Evolutionary conservation across 108 stramenopile genomes (phyloP).

Genomic region (Aurantiochytrium sp.): DNA sequence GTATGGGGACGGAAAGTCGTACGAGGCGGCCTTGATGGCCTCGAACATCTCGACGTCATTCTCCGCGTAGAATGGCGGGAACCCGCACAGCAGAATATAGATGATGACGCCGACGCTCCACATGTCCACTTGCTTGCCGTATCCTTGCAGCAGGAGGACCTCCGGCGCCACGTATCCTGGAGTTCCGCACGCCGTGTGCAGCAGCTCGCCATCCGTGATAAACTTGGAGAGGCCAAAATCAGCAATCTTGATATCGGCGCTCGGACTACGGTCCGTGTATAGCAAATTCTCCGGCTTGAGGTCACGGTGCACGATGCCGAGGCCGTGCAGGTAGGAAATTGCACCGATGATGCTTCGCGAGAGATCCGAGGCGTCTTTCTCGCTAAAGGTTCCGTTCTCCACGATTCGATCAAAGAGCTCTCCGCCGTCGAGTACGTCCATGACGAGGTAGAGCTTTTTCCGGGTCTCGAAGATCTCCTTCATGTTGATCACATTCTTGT

Average conservation of each 20-base stretch:
- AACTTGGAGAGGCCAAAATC: constrained; percentile 77
- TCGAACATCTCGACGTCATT: constrained; percentile 58
- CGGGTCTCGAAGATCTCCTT: constrained; percentile 45
- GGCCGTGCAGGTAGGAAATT: constrained; percentile 69
- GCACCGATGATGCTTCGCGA: constrained; percentile 68
- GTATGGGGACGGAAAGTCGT: constrained; percentile 43
- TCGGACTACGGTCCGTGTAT: constrained; percentile 55
- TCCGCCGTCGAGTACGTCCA: constrained; percentile 73
- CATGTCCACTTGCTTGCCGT: constrained; percentile 84
- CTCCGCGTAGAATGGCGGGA: constrained; percentile 95
- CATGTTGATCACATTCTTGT: constrained; percentile 48
- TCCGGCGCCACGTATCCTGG: constrained; percentile 41
- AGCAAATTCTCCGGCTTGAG: constrained; percentile 82
- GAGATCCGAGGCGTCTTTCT: constrained; percentile 71
- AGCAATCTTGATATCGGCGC: constrained; percentile 91
- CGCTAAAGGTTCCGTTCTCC: constrained; percentile 74
- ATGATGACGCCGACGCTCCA: constrained; percentile 89
- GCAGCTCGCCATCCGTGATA: constrained; percentile 25
- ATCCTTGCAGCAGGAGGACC: constrained; percentile 51
- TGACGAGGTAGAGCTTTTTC: constrained; percentile 43
- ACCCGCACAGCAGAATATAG: constrained; percentile 94
- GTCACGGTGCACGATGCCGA: constrained; percentile 79
- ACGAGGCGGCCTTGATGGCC: constrained; percentile 39
- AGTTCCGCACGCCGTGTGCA: constrained; percentile 45
- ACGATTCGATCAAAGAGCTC: constrained; percentile 90